Percentiles rank a stretch among this genome's conserved stretches.
Evolutionary conservation across 177 flowering plant genomes (phyloP).

Genomic region (Tripterygium wilfordii): DNA sequence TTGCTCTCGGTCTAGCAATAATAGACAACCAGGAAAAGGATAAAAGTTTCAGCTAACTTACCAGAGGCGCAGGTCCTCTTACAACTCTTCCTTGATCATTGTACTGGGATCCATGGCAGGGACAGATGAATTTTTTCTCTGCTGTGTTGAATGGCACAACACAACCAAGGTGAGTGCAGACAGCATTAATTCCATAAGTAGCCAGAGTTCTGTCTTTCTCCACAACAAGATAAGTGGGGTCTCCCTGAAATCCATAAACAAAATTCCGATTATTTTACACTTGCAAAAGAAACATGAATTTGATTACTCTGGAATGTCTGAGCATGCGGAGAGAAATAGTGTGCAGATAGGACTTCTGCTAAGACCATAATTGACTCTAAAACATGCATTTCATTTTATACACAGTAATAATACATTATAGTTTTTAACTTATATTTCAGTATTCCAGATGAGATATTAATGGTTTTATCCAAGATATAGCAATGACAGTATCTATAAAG

Average conservation of each 20-base stretch:
- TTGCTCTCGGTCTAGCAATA: no score
- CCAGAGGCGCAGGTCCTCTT: slow-evolving; percentile 91
- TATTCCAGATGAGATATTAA: no score
- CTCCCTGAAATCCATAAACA: slow-evolving; percentile 55
- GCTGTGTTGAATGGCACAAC: slow-evolving; percentile 84
- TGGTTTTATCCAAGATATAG: no score
- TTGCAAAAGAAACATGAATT: no score
- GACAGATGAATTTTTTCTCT: slow-evolving; percentile 92
- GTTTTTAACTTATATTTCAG: no score
- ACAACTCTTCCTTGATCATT: slow-evolving; percentile 91
- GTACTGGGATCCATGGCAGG: slow-evolving; percentile 98
- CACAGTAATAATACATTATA: no score
- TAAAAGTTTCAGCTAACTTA: slow-evolving; percentile 14
- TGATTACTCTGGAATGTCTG: no score
- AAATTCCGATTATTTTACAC: not conserved
- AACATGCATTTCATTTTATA: no score
- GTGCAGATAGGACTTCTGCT: no score
- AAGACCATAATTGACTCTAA: no score
- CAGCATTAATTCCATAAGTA: slow-evolving; percentile 86
- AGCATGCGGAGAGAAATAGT: no score
- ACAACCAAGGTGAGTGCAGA: slow-evolving; percentile 94
- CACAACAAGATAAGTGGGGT: slow-evolving; percentile 92
- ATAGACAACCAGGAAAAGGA: not conserved
- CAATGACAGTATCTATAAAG: no score
- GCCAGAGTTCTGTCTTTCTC: slow-evolving; percentile 84